Percentiles rank a stretch among this genome's conserved stretches.
Evolutionary conservation across 2,329 filamentous ascomycete genomes (phyloP).

Genomic region (Boeremia lycopersici): DNA sequence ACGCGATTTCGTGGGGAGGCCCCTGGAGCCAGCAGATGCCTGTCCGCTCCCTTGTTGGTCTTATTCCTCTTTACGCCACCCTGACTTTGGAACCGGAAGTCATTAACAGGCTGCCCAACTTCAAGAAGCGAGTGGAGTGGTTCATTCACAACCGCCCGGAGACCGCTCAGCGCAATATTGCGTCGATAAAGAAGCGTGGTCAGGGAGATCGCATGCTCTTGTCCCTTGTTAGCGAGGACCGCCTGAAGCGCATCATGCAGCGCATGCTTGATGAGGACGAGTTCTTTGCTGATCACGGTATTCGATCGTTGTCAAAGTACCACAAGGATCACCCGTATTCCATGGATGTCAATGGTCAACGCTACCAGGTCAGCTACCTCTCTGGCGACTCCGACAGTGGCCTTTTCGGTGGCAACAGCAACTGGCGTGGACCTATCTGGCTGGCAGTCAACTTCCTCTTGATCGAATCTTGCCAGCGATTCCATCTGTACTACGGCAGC

Average conservation of each 20-base stretch:
- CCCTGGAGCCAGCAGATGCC: conserved; percentile 93
- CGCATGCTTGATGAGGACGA: conserved; percentile 95
- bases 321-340: conserved; percentile 89
- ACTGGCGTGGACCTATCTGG: conserved; percentile 96
- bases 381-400: conserved; percentile 96
- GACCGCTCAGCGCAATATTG: conserved; percentile 90
- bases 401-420: conserved; percentile 95
- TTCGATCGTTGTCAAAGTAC: conserved; percentile 88
- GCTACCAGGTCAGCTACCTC: conserved; percentile 86
- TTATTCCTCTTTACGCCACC: conserved; percentile 92
- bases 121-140: conserved; percentile 93
- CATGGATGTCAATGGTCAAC: conserved; percentile 94
- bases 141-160: conserved; percentile 88
- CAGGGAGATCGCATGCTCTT: conserved; percentile 88
- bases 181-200: conserved; percentile 86
- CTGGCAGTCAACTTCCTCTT: conserved; percentile 94
- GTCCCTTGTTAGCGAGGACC: conserved; percentile 89
- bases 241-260: conserved; percentile 85
- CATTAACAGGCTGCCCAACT: conserved; percentile 86
- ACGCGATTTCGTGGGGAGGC: conserved; percentile 94
- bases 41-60: conserved; percentile 86
- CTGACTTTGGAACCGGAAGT: conserved; percentile 92
- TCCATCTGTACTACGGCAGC: conserved; percentile 94
- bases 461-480: conserved; percentile 91
- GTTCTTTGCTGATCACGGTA: conserved; percentile 88